A percentile compares a stretch with the other conserved stretches of the same genome.
Conservation (phyloP, 2,329 filamentous ascomycete genomes). For the Xylaria hypoxylon region DNA sequence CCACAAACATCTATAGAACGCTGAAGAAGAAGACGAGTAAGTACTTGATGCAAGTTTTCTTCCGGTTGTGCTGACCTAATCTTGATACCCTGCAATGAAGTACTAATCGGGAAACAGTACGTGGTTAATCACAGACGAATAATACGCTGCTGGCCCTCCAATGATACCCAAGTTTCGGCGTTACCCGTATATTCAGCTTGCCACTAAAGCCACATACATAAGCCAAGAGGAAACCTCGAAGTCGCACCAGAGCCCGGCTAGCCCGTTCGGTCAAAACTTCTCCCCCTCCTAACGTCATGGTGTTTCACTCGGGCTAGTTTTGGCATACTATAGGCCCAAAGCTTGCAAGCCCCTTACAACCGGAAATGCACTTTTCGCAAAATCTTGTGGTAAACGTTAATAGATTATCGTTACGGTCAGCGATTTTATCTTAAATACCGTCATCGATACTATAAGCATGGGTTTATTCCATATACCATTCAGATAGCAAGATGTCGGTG, state of each 20-base stretch:
- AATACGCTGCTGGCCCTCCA: neutral
- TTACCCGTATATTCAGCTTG: constrained; percentile 29
- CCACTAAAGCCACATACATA: constrained; percentile 15
- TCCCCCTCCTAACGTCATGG: neutral
- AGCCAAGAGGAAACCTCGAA: neutral
- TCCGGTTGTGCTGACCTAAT: constrained; percentile 12
- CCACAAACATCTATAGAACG: constrained; percentile 6
- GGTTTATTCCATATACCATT: neutral
- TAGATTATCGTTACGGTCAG: neutral
- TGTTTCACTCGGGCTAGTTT: neutral
- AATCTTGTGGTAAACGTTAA: neutral
- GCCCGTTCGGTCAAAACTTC: constrained; percentile 10
- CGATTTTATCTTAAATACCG: neutral
- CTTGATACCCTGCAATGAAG: neutral
- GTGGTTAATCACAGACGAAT: constrained; percentile 5
- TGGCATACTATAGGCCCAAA: neutral
- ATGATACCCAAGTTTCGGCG: constrained; percentile 8
- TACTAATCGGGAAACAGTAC: constrained; percentile 2
- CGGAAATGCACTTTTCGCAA: constrained; percentile 19
- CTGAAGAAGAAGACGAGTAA: neutral
- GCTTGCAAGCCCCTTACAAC: neutral
- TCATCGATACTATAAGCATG: constrained; percentile 15
- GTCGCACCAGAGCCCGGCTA: constrained; percentile 9
- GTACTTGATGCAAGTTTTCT: neutral
- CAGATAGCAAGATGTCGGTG: neutral